Conservation (phyloP, 768 basidiomycete species). For the Daedaleopsis nitida region DNA sequence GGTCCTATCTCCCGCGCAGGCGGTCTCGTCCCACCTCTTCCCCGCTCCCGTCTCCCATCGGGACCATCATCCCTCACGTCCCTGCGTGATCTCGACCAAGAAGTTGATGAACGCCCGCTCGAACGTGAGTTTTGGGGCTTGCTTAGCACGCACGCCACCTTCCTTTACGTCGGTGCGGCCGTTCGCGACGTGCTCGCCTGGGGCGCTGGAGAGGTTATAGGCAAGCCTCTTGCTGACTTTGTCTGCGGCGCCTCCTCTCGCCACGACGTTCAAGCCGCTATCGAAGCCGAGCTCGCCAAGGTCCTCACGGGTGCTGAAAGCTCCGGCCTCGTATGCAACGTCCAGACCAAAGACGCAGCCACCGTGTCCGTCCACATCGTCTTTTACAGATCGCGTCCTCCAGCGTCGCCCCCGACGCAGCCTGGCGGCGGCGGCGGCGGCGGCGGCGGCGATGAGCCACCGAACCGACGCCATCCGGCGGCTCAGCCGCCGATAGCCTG, state of each 20-base stretch:
- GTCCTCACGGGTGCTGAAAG: slow-evolving; percentile 20
- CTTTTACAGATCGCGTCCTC: slow-evolving; percentile 39
- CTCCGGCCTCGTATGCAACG: slow-evolving; percentile 33
- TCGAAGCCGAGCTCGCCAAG: slow-evolving; percentile 24
- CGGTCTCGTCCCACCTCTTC: slow-evolving; percentile 37
- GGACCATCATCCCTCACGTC: neutral
- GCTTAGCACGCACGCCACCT: slow-evolving; percentile 45
- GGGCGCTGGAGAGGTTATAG: slow-evolving; percentile 53
- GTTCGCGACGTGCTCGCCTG: slow-evolving; percentile 70
- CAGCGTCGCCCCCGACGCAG: neutral
- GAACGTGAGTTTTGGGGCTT: slow-evolving; percentile 57
- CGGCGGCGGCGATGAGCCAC: too few relatives aligned
- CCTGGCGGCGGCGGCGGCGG: too few relatives aligned
- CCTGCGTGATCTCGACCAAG: slow-evolving; percentile 11
- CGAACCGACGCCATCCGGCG: neutral
- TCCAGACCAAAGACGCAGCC: slow-evolving; percentile 43
- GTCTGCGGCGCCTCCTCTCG: slow-evolving; percentile 18
- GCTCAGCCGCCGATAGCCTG: slow-evolving; percentile 27
- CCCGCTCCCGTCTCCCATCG: slow-evolving; percentile 1
- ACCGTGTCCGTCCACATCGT: slow-evolving; percentile 34
- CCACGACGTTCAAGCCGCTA: slow-evolving; percentile 22
- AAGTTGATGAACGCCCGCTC: slow-evolving; percentile 30
- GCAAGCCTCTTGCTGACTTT: slow-evolving; percentile 45
- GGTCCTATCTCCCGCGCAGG: slow-evolving; percentile 52
- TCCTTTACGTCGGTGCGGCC: slow-evolving; percentile 52